These are phyloP conservation scores for Laguncularia racemosa DNA, from an alignment of 345 rosid genomes.

Conservation along the genomic window DNA sequence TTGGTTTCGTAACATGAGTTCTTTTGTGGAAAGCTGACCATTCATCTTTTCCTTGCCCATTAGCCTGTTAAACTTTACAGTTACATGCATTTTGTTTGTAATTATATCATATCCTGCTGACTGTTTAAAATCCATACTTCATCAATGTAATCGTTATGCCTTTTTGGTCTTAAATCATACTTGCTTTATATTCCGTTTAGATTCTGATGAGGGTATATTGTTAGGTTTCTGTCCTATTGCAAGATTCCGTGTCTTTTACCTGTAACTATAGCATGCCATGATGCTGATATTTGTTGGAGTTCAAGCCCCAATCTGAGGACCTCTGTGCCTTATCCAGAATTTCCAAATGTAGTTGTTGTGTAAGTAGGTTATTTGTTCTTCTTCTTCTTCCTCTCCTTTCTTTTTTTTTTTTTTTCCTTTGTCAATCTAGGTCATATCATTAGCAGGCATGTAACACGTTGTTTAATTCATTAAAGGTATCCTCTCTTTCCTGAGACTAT, in stretches of 20 bases:
- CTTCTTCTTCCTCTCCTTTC: no score
- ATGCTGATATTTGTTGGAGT: constrained; percentile 76
- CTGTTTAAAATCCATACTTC: background rate
- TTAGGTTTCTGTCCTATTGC: constrained; percentile 71
- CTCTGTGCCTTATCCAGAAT: constrained; percentile 49
- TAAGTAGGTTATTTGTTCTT: constrained; percentile 36
- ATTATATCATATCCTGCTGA: background rate
- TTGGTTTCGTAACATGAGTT: no score
- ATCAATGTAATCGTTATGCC: no score
- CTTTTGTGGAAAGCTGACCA: no score
- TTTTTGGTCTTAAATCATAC: background rate
- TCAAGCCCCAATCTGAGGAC: constrained; percentile 54
- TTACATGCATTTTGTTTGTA: background rate
- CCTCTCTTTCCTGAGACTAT: constrained; percentile 80
- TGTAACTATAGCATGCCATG: constrained; percentile 82
- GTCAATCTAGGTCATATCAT: background rate
- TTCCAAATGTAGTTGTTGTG: constrained; percentile 70
- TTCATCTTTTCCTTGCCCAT: no score
- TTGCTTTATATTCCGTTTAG: constrained; percentile 6
- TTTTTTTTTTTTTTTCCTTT: background rate
- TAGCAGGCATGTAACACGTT: constrained; percentile 8
- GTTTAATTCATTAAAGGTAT: constrained; percentile 38
- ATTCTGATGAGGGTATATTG: constrained; percentile 15
- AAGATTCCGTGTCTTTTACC: constrained; percentile 67
- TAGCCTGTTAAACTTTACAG: background rate